A percentile compares a stretch with the other conserved stretches of the same genome.
Conservation (phyloP, 331 rosid species). For the Spiraea crenata region DNA sequence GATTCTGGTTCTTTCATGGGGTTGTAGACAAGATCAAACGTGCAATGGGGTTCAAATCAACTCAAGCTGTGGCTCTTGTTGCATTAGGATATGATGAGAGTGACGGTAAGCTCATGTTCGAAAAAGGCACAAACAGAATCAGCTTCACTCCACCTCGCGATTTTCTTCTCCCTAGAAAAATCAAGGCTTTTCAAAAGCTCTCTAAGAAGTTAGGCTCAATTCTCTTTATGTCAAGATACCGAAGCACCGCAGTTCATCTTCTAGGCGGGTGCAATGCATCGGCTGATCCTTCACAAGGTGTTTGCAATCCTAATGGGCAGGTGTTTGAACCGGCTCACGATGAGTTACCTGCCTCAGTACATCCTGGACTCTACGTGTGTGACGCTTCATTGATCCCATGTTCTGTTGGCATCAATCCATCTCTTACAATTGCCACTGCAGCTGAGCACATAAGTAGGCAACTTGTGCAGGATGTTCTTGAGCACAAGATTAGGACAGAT, state of each 20-base stretch:
- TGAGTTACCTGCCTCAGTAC: neutral
- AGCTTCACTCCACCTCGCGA: conserved; percentile 1
- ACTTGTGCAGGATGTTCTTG: conserved; percentile 1
- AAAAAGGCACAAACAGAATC: neutral
- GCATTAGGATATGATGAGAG: neutral
- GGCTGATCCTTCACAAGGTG: neutral
- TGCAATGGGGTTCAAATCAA: conserved; percentile 5
- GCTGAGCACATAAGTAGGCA: conserved; percentile 6
- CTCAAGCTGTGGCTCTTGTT: neutral
- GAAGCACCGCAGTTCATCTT: neutral
- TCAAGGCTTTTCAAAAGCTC: neutral
- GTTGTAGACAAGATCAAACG: neutral
- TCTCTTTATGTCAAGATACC: conserved; percentile 2
- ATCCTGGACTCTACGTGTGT: conserved; percentile 4
- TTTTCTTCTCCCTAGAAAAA: neutral
- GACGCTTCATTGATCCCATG: conserved; percentile 8
- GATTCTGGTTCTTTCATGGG: conserved; percentile 6
- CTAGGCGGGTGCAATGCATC: conserved; percentile 8
- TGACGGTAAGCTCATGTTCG: neutral
- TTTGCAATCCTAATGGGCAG: neutral
- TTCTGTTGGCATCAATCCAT: conserved; percentile 2
- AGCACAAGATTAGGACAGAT: neutral
- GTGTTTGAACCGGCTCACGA: neutral
- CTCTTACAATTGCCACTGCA: conserved; percentile 1
- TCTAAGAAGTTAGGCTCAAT: neutral